These are phyloP conservation scores for Suillus variegatus DNA, from an alignment of 768 basidiomycete species.

Conservation along the genomic window DNA sequence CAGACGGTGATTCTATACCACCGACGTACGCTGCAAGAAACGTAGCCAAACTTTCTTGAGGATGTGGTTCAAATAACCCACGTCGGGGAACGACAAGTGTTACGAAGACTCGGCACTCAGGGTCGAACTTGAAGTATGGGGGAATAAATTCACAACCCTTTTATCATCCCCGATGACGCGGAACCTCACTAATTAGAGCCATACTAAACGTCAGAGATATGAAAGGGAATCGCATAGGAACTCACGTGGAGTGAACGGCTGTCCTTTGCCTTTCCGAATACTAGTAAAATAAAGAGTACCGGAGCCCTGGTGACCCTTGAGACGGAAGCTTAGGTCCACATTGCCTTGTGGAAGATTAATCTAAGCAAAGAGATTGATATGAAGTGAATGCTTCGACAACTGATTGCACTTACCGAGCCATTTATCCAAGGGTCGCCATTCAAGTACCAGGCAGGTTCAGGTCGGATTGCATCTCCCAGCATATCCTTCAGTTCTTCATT, in stretches of 20 bases:
- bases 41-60: neutral
- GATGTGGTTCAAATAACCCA: neutral
- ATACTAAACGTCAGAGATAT: neutral
- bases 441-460: slow-evolving; percentile 49
- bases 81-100: neutral
- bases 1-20: neutral
- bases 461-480: slow-evolving; percentile 58
- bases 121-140: slow-evolving; percentile 11
- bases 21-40: neutral
- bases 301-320: slow-evolving; percentile 72
- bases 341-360: slow-evolving; percentile 75
- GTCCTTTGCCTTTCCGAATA: slow-evolving; percentile 73
- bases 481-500: slow-evolving; percentile 49
- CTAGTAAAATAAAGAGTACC: slow-evolving; percentile 86
- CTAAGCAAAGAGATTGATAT: slow-evolving; percentile 35
- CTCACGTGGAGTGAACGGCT: slow-evolving; percentile 65
- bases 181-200: slow-evolving; percentile 53
- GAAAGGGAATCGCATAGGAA: neutral
- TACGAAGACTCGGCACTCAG: neutral
- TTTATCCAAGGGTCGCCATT: slow-evolving; percentile 74
- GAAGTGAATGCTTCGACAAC: neutral
- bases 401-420: slow-evolving; percentile 54
- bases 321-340: slow-evolving; percentile 74
- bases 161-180: slow-evolving; percentile 68
- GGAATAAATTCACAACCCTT: slow-evolving; percentile 38